Base-by-base conservation (phyloP, 225 moss, liverwort and hornwort genomes). In the Antitrichia curtipendula region DNA sequence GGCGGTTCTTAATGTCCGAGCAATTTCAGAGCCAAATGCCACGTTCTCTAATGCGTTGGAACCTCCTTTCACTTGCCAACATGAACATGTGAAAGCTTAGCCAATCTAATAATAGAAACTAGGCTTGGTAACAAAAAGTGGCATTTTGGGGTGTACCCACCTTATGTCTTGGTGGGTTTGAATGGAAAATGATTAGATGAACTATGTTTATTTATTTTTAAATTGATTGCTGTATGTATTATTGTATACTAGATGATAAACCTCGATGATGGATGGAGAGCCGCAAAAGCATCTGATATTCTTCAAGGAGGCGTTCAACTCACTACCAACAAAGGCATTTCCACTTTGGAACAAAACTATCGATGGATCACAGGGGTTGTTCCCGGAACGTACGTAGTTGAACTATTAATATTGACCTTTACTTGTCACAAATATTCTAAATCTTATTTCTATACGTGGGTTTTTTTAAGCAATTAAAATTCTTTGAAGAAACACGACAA, bases 361-460 rank as follows among this genome's bases (percentile, higher is more conserved):
- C 80, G 18, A 20, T 98, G 98, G 98, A 93, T 98, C 49, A 84
- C 93, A 60, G 98, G 90, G 31, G 89, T 97, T 69, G 97, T 97
- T 31, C 98, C 96, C 8, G 95, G 98, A 28, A 98, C 98, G 96
- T 96, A 92, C 4, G 94, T 68, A 36, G 24, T 3, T 23, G 73
- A 1, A 23, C 17, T 68, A 56, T 53, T 14, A 1, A 76, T 23
- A 9, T 19, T 7, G 1, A 54, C 23, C 3, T 10, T 63, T 6
- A 13, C 32, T 57, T 9, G 14, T 53, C 45, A 53, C 6, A 25
- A 16, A 32, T 47, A 3, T 38, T 50, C 27, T 38, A 0, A 25
- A 38, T 38, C 8, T 11, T 1, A 7, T 40, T 2, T 65, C 1
- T 15, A 22, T 5, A 31, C n/a, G n/a, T 36, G 5, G 1, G 13